Evolutionary conservation across 2,329 filamentous ascomycete genomes (phyloP).

Genomic region (Sarocladium strictum): DNA sequence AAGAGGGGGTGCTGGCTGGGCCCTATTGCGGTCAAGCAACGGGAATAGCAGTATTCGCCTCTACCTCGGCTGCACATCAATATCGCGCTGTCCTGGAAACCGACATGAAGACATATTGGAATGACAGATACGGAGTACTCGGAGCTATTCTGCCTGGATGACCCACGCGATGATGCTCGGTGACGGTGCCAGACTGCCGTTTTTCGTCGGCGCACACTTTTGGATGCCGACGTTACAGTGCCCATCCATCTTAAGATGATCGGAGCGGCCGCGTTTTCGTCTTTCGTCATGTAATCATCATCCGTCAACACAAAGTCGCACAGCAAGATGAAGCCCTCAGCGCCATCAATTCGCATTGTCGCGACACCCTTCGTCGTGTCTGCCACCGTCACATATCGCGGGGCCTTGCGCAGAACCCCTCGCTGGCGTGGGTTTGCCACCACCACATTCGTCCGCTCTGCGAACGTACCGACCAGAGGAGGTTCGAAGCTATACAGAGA

Average conservation of each 20-base stretch:
- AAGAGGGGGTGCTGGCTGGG: too few relatives aligned
- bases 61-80: not conserved
- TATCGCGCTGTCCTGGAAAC: too few relatives aligned
- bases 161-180: not conserved
- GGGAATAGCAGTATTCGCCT: too few relatives aligned
- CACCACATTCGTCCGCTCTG: not conserved
- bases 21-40: too few relatives aligned
- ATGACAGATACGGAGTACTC: not conserved
- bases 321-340: not conserved
- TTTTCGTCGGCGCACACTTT: not conserved
- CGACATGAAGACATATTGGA: too few relatives aligned
- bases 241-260: not conserved
- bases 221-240: not conserved
- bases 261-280: not conserved
- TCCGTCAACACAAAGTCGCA: not conserved
- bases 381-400: not conserved
- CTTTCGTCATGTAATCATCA: not conserved
- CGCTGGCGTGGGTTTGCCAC: conserved; percentile 3
- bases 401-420: not conserved
- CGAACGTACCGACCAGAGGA: conserved; percentile 17
- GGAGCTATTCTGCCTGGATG: not conserved
- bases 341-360: not conserved
- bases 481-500: conserved; percentile 44
- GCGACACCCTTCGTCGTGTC: conserved; percentile 2
- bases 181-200: not conserved